Evolutionary conservation across 495 filamentous ascomycete species (phyloP).

Genomic region (Hypoxylon crocopeplum): DNA sequence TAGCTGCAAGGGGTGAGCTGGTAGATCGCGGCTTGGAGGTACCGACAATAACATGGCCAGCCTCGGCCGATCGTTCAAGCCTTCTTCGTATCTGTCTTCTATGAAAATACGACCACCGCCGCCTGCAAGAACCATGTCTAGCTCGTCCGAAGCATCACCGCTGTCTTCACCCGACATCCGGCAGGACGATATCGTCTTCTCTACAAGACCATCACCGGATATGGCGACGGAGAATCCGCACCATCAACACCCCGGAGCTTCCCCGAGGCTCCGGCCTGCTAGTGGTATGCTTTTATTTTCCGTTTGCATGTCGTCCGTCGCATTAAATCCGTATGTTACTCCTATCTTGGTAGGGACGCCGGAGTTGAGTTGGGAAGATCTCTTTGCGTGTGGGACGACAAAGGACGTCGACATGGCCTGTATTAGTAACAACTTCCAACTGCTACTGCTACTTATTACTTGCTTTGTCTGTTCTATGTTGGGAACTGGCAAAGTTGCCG

Average conservation of each 20-base stretch:
- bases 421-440: constrained; percentile 6
- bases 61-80: constrained; percentile 47
- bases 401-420: too few species aligned
- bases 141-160: constrained; percentile 45
- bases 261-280: constrained; percentile 25
- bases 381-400: background rate
- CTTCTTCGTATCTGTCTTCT: constrained; percentile 46
- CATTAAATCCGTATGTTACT: background rate
- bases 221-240: constrained; percentile 24
- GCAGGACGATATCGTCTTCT: constrained; percentile 40
- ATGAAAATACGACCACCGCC: constrained; percentile 41
- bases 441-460: constrained; percentile 1
- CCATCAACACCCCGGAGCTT: constrained; percentile 17
- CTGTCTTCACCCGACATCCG: constrained; percentile 37
- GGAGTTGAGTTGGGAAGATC: background rate
- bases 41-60: constrained; percentile 39
- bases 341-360: background rate
- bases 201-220: constrained; percentile 36
- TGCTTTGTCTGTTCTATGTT: constrained; percentile 1
- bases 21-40: constrained; percentile 5
- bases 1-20: constrained; percentile 5
- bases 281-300: constrained; percentile 30
- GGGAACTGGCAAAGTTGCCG: constrained; percentile 3
- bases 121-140: constrained; percentile 43
- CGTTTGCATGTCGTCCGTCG: background rate